A percentile compares a stretch with the other conserved stretches of the same genome.
Conservation (phyloP, 352 stramenopile genomes). For the Phytophthora megakarya region DNA sequence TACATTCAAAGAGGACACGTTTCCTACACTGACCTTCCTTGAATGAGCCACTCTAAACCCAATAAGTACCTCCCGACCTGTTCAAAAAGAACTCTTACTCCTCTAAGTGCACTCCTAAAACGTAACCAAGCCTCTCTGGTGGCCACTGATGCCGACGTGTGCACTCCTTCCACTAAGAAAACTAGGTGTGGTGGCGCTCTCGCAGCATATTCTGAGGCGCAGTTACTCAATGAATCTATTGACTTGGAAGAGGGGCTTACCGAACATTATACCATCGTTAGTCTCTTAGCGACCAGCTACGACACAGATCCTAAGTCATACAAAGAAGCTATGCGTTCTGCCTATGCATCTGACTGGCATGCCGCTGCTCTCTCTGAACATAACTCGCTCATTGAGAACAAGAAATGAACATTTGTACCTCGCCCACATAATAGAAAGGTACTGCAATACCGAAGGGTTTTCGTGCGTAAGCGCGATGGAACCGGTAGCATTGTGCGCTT, state of each 20-base stretch:
- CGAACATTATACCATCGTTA: not conserved
- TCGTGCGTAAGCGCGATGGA: not conserved
- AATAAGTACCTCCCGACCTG: not conserved
- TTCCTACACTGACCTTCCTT: not conserved
- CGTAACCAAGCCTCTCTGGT: not conserved
- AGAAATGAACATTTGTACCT: not conserved
- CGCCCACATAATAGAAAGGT: not conserved
- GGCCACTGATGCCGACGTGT: not conserved
- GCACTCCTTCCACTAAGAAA: not conserved
- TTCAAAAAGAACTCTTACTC: slow-evolving; percentile 4
- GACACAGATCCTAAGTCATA: too few species aligned
- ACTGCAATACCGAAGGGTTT: not conserved
- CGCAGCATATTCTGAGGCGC: not conserved
- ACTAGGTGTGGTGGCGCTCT: not conserved
- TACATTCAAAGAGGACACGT: not conserved
- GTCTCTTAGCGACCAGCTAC: not conserved
- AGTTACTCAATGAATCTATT: not conserved
- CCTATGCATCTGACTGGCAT: not conserved
- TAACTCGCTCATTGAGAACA: not conserved
- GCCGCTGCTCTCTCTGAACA: not conserved
- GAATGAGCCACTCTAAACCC: too few species aligned
- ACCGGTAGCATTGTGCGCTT: not conserved
- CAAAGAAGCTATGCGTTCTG: not conserved
- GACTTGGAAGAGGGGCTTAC: slow-evolving; percentile 2
- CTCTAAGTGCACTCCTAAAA: not conserved